A percentile compares a stretch with the other conserved stretches of the same genome.
Evolutionary conservation across 2,329 filamentous ascomycete genomes (phyloP).

Genomic region (Trichoderma citrinoviride): DNA sequence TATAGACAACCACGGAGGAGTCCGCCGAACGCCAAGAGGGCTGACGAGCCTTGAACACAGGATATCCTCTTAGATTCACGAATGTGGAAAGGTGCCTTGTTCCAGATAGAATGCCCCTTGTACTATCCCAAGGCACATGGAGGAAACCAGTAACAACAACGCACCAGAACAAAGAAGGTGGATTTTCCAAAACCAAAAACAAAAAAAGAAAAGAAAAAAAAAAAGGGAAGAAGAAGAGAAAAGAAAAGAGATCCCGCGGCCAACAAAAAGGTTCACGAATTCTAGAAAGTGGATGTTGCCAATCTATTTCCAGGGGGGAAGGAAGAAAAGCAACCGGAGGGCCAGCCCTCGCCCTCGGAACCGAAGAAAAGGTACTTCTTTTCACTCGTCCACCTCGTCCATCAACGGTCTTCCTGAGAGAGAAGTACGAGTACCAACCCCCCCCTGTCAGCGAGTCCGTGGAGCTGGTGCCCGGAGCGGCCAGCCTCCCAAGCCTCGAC

Average conservation of each 20-base stretch:
- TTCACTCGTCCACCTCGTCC: too few relatives aligned
- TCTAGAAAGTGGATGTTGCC: conserved; percentile 19
- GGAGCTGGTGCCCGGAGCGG: conserved; percentile 13
- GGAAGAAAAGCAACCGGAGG: background rate
- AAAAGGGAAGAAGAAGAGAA: background rate
- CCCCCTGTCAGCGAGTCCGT: conserved; percentile 9
- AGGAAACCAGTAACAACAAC: too few relatives aligned
- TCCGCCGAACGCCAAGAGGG: background rate
- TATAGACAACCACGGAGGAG: background rate
- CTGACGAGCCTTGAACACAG: background rate
- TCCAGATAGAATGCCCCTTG: conserved; percentile 4
- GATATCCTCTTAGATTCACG: background rate
- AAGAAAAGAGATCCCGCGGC: background rate
- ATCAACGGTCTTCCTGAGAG: too few relatives aligned
- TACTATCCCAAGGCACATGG: too few relatives aligned
- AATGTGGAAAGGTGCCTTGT: background rate
- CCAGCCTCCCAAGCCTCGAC: background rate
- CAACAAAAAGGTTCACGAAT: background rate
- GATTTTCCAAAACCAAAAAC: too few relatives aligned
- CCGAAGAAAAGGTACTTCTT: too few relatives aligned
- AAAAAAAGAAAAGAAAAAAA: background rate
- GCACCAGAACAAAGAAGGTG: too few relatives aligned
- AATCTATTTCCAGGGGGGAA: conserved; percentile 12
- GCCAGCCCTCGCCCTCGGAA: background rate
- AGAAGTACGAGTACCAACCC: background rate